A percentile compares a stretch with the other conserved stretches of the same genome.
Conservation (phyloP, 2,329 filamentous ascomycete species). For the Beauveria sp. region DNA sequence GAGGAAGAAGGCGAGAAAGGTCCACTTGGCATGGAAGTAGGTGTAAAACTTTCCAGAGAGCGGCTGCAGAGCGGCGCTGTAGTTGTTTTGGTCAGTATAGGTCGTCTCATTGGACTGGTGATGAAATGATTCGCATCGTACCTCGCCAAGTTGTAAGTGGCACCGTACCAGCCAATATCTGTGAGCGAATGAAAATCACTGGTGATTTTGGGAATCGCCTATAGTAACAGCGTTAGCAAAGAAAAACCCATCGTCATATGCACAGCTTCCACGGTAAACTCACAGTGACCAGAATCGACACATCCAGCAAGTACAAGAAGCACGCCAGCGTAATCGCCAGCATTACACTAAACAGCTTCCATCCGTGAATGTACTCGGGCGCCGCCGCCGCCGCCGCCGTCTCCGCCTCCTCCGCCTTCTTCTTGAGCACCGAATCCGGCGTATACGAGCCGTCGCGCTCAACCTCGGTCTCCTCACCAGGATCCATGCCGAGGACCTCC, state of each 20-base stretch:
- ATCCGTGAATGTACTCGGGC: conserved; percentile 18
- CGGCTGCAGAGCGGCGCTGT: conserved; percentile 41
- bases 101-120: neutral
- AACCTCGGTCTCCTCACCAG: conserved; percentile 5
- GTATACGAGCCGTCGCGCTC: neutral
- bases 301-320: conserved; percentile 43
- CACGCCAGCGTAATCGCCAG: conserved; percentile 31
- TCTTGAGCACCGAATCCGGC: conserved; percentile 9
- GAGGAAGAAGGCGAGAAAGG: conserved; percentile 22
- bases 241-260: neutral
- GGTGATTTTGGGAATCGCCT: conserved; percentile 42
- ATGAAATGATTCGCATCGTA: conserved; percentile 15
- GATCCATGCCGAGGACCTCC: conserved; percentile 9
- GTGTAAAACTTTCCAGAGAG: conserved; percentile 45
- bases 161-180: conserved; percentile 50
- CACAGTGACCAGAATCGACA: conserved; percentile 45
- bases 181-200: conserved; percentile 40
- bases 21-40: conserved; percentile 26
- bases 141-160: conserved; percentile 40
- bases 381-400: neutral
- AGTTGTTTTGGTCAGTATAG: conserved; percentile 10
- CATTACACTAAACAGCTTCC: conserved; percentile 28
- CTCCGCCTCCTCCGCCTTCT: conserved; percentile 7
- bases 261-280: neutral
- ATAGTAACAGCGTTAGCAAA: neutral